Base-by-base conservation (phyloP, 2,329 filamentous ascomycete species). In the Penicillium sp. region DNA sequence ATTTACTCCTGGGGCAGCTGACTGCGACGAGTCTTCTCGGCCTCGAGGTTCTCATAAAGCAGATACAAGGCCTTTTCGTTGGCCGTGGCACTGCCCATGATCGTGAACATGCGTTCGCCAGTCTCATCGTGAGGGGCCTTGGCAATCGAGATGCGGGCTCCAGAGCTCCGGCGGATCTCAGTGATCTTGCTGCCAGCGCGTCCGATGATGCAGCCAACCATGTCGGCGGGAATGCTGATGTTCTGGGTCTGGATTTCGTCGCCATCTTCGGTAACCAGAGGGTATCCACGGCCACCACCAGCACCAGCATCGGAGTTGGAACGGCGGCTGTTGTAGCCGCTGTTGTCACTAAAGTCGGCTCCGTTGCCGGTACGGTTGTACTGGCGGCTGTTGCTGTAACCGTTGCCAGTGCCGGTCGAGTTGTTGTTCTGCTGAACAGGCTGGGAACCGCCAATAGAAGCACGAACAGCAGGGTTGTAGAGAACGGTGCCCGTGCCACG, bases 121-220 rank as follows among this genome's bases (percentile, higher is more conserved):
- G 92, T 96, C 70, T 98, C 95, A 71, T 99, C 95, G 74, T 99
- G 95, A 59, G 95, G 92, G 51, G 93, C 89, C 84, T 97, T 98
- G 71, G 94, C 94, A 78, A 98, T 98, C 49, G 93, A 97, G 80
- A 99, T 99, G 73, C 94, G 91, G 64, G 95, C 95, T 62, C 93
- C 93, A 57, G 95, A 99, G 64, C 89, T 93, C 84, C 97, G 96
- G 78, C 95, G 91, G 72, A 99, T 99, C 81, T 99, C 95, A 78
- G 92, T 97, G 75, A 99, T 99, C 86, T 99, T 99, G 83, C 87
- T 93, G 67, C 95, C 95, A 57, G 85, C 92, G 67, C 93, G 90
- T 68, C 95, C 95, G 76, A 99, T 99, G 81, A 99, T 99, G 81
- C 95, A 99, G 69, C 95, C 95, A 77, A 99, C 95, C 95, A 99